Evolutionary conservation across 179 eudicot species (phyloP).

Genomic region (Carnegiea gigantea): DNA sequence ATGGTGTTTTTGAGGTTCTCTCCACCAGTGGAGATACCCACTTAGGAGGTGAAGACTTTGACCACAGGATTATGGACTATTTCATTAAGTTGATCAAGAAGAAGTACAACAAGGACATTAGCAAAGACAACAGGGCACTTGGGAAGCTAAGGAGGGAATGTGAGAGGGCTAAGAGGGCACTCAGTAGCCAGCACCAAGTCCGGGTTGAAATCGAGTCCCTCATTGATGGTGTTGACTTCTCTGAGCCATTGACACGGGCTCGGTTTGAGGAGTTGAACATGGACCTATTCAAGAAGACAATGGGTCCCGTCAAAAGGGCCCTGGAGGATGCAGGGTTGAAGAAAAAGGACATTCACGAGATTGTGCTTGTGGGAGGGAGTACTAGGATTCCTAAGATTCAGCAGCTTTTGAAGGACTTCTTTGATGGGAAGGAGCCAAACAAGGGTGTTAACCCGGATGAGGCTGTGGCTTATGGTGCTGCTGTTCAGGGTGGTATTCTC

Average conservation of each 20-base stretch:
- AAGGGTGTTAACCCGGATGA: slow-evolving; percentile 44
- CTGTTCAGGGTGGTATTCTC: slow-evolving; percentile 44
- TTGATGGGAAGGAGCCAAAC: slow-evolving; percentile 39
- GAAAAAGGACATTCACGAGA: slow-evolving; percentile 35
- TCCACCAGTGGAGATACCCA: slow-evolving; percentile 45
- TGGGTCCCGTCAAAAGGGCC: slow-evolving; percentile 36
- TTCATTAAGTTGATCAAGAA: slow-evolving; percentile 40
- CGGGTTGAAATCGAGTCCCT: slow-evolving; percentile 41
- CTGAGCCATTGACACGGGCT: slow-evolving; percentile 40
- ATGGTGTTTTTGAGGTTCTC: slow-evolving; percentile 41
- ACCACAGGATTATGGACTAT: slow-evolving; percentile 39
- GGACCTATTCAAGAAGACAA: slow-evolving; percentile 43
- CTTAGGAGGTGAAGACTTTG: slow-evolving; percentile 46
- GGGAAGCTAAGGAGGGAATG: slow-evolving; percentile 42
- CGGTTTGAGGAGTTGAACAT: slow-evolving; percentile 42
- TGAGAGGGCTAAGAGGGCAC: slow-evolving; percentile 44
- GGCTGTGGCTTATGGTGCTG: slow-evolving; percentile 46
- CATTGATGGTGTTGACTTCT: slow-evolving; percentile 37
- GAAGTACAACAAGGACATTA: slow-evolving; percentile 39
- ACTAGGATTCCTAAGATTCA: slow-evolving; percentile 43
- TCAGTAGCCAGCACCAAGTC: slow-evolving; percentile 44
- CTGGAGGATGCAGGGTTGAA: slow-evolving; percentile 37
- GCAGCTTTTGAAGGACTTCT: slow-evolving; percentile 37
- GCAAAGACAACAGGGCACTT: slow-evolving; percentile 39
- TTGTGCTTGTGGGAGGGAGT: slow-evolving; percentile 44